These are phyloP conservation scores for Sarocladium kiliense DNA, from an alignment of 2,329 filamentous ascomycete species.

Conservation along the genomic window DNA sequence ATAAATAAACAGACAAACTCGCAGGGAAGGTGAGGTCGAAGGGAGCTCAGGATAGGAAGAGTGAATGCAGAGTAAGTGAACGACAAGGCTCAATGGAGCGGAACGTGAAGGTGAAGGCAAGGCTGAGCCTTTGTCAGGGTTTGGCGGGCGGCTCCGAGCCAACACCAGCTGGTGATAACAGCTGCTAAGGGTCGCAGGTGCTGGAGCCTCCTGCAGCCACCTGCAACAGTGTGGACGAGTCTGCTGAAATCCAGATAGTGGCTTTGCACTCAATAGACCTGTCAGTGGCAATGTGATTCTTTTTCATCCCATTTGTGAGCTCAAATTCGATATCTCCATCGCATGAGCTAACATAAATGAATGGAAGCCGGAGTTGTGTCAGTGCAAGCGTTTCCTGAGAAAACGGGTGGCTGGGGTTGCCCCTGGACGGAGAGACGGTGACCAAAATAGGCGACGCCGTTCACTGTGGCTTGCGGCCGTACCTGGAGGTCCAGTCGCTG, in stretches of 20 bases:
- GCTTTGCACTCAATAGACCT: neutral
- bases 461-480: neutral
- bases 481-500: neutral
- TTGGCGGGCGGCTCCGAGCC: conserved; percentile 15
- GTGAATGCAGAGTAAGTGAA: neutral
- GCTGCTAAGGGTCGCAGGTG: conserved; percentile 16
- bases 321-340: neutral
- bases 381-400: conserved; percentile 8
- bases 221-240: neutral
- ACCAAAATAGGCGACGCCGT: neutral
- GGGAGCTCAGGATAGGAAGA: neutral
- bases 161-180: conserved; percentile 22
- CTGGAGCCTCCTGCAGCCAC: neutral
- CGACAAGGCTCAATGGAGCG: neutral
- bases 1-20: no score
- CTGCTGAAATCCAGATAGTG: neutral
- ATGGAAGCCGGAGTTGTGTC: conserved; percentile 22
- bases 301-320: neutral
- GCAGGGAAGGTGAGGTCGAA: neutral
- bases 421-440: neutral
- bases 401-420: conserved; percentile 14
- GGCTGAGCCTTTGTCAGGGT: neutral
- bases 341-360: conserved; percentile 24
- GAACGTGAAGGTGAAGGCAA: neutral
- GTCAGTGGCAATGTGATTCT: neutral